Conservation (phyloP, 129 eudicot genomes). For the Smallanthus sonchifolius region DNA sequence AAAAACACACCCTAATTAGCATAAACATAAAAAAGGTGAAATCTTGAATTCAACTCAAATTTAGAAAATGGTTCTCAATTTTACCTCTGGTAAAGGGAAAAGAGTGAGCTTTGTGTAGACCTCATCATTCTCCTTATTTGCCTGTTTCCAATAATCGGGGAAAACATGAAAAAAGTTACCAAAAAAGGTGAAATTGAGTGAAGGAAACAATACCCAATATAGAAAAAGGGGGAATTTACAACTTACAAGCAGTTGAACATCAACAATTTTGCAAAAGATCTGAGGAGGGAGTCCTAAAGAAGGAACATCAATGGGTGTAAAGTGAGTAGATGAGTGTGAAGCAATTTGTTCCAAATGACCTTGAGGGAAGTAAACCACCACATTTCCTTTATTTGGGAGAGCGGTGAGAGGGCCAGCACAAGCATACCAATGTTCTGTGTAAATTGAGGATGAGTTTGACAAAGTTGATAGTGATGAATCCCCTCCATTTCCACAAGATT, state of each 20-base stretch:
- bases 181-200: neutral
- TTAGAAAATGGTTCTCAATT: neutral
- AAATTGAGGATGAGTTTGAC: slow-evolving; percentile 44
- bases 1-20: slow-evolving; percentile 15
- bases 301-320: slow-evolving; percentile 63
- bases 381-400: slow-evolving; percentile 78
- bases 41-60: slow-evolving; percentile 1
- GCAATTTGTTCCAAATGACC: slow-evolving; percentile 85
- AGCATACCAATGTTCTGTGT: slow-evolving; percentile 91
- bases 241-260: slow-evolving; percentile 80
- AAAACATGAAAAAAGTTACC: slow-evolving; percentile 1
- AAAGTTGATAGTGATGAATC: slow-evolving; percentile 39
- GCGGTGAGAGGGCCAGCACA: slow-evolving; percentile 91
- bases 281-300: slow-evolving; percentile 73
- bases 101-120: slow-evolving; percentile 80
- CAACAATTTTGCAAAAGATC: slow-evolving; percentile 77
- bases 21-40: slow-evolving; percentile 6
- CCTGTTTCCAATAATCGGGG: slow-evolving; percentile 44
- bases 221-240: neutral
- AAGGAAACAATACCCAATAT: slow-evolving; percentile 4
- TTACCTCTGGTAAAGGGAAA: slow-evolving; percentile 75
- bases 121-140: slow-evolving; percentile 86
- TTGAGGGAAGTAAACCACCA: slow-evolving; percentile 85
- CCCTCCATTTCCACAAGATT: slow-evolving; percentile 32
- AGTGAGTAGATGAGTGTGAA: slow-evolving; percentile 48